phyloP scores from a whole-genome alignment of 2,329 filamentous ascomycete genomes.

The Botrytis paeoniae region DNA sequence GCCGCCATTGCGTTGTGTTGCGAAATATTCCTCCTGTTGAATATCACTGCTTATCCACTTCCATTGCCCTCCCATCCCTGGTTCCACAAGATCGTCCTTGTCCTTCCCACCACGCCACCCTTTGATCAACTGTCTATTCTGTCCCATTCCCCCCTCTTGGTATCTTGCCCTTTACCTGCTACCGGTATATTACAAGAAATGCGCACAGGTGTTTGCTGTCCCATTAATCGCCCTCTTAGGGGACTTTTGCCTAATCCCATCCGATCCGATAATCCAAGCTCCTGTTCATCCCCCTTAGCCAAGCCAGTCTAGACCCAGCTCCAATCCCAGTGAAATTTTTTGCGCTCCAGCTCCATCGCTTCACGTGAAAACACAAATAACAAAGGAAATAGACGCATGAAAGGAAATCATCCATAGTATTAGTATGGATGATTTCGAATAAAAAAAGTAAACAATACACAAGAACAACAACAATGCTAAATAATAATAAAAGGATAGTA shows the following conservation, averaged over 20 bases:
- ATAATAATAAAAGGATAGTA: neutral
- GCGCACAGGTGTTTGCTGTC: neutral
- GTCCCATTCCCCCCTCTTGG: neutral
- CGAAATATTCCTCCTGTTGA: neutral
- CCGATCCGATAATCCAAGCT: slow-evolving; percentile 14
- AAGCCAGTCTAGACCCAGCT: slow-evolving; percentile 8
- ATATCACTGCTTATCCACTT: neutral
- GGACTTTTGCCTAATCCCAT: slow-evolving; percentile 6
- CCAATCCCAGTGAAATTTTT: slow-evolving; percentile 5
- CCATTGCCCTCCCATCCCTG: neutral
- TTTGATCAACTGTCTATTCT: neutral
- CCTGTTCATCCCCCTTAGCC: slow-evolving; percentile 6
- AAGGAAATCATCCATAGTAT: slow-evolving; percentile 1
- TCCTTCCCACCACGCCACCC: neutral
- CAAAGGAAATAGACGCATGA: slow-evolving; percentile 4
- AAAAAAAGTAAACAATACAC: slow-evolving; percentile 13
- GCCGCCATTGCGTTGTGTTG: neutral
- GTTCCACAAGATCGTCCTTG: neutral
- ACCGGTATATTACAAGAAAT: slow-evolving; percentile 17
- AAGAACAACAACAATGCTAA: slow-evolving; percentile 17
- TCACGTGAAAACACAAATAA: slow-evolving; percentile 1
- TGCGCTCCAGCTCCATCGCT: slow-evolving; percentile 19
- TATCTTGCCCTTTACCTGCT: slow-evolving; percentile 2
- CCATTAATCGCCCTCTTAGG: slow-evolving; percentile 11
- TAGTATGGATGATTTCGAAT: slow-evolving; percentile 5